phyloP scores from a whole-genome alignment of 2,329 filamentous ascomycete genomes.

The Ambrosiella cleistominuta region DNA sequence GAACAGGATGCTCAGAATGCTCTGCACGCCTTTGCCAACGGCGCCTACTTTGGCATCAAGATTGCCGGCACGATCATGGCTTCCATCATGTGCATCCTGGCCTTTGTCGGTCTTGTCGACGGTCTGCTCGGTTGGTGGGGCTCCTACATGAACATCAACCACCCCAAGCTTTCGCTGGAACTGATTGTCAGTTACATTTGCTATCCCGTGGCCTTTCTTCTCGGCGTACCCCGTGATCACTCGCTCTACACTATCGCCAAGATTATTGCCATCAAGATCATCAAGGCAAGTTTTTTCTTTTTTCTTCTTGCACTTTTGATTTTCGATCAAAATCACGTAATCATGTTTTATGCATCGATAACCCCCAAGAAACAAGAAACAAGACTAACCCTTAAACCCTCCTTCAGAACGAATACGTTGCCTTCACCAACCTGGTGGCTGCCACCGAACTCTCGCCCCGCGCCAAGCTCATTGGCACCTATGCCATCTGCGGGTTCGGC shows the following conservation, averaged over 20 bases:
- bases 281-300: conserved; percentile 31
- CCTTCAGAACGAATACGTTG: conserved; percentile 58
- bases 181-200: conserved; percentile 61
- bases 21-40: conserved; percentile 71
- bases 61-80: conserved; percentile 69
- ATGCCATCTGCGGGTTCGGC: conserved; percentile 67
- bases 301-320: background rate
- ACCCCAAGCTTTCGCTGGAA: conserved; percentile 46
- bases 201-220: conserved; percentile 63
- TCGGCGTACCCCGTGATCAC: conserved; percentile 52
- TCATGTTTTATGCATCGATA: too few relatives aligned
- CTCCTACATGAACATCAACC: conserved; percentile 53
- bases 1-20: conserved; percentile 62
- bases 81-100: conserved; percentile 69
- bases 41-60: conserved; percentile 72
- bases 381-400: background rate
- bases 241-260: conserved; percentile 55
- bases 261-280: conserved; percentile 70
- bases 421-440: conserved; percentile 46
- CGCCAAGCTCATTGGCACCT: conserved; percentile 66
- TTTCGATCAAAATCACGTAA: conserved; percentile 14
- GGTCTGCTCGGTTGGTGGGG: conserved; percentile 74
- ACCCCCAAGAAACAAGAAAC: background rate
- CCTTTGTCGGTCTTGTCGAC: conserved; percentile 55
- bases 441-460: conserved; percentile 41